Base-by-base conservation (phyloP, 1,139 yeast genomes). In the Lodderomyces orthopsilosis region DNA sequence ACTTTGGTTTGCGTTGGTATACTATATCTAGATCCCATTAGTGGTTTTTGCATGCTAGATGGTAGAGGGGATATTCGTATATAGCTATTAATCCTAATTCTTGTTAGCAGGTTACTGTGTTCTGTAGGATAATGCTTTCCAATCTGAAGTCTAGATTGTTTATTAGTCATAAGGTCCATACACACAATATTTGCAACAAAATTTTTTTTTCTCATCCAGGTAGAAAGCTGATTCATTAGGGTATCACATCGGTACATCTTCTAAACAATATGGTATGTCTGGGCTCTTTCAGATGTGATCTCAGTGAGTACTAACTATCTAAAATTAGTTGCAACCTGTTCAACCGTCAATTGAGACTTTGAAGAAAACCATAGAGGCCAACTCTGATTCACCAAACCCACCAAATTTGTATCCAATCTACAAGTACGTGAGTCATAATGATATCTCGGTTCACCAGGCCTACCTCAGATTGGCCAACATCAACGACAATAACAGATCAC, bases 401-500 rank as follows among this genome's bases (percentile, higher is more conserved):
- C 78, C 82, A 38, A 85, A 87, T 59, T 67, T 89, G 55, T 87
- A 83, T 57, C 97, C 97, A 1, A 81, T 93, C 23, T 89, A 77
- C 66, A 77, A 87, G 32, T 83, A 80, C 49, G 79, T 88, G 48
- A 76, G 85, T 9, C 83, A 89, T 14, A 89, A 85, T 47, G 85
- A 85, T 49, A 67, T 90, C 55, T 88, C 95, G 2, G 95, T 96
- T 2, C 95, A 91, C 58, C 80, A 80, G 48, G 98, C 98, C 0
- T 93, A 91, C 61, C 70, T 94, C 59, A 87, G 85, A 62, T 74
- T 93, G 45, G 85, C 95, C 5, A 73, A 80, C 41, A 79, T 91
- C 42, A 89, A 89, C 47, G 75, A 82, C 44, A 50, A 63, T n/a
- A 59, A 69, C 8, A 76, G 85, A 53, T 57, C 75, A 1, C 85